Evolutionary conservation across 352 stramenopile species (phyloP).

Genomic region (Phytopythium chamaehyphon): DNA sequence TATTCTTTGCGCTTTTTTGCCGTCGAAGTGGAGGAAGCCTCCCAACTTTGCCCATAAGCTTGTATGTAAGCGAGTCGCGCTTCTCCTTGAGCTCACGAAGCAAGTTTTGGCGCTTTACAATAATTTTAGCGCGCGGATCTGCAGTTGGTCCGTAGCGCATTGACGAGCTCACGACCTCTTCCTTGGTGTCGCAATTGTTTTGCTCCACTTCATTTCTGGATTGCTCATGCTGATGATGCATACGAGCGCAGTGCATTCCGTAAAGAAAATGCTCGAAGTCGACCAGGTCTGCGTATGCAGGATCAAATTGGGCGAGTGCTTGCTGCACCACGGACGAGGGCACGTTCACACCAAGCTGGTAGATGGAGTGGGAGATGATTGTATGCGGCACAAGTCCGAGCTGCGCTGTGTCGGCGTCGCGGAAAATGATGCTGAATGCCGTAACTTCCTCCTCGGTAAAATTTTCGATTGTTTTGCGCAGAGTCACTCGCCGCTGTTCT

Average conservation of each 20-base stretch:
- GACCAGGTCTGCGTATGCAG: slow-evolving; percentile 69
- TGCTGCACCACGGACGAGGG: slow-evolving; percentile 35
- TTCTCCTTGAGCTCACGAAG: slow-evolving; percentile 66
- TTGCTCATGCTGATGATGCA: slow-evolving; percentile 62
- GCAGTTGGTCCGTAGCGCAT: slow-evolving; percentile 44
- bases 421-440: slow-evolving; percentile 64
- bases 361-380: slow-evolving; percentile 68
- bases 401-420: slow-evolving; percentile 50
- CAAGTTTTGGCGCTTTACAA: slow-evolving; percentile 72
- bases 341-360: slow-evolving; percentile 64
- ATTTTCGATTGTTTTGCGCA: slow-evolving; percentile 50
- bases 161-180: slow-evolving; percentile 56
- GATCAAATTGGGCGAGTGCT: slow-evolving; percentile 50
- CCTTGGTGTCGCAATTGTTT: slow-evolving; percentile 5
- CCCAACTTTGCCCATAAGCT: slow-evolving; percentile 59
- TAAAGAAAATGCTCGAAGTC: slow-evolving; percentile 83
- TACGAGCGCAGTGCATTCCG: slow-evolving; percentile 70
- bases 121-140: slow-evolving; percentile 45
- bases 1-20: slow-evolving; percentile 13
- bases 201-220: slow-evolving; percentile 8
- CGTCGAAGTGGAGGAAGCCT: slow-evolving; percentile 41
- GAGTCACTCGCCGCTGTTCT: slow-evolving; percentile 26
- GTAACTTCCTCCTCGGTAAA: slow-evolving; percentile 66
- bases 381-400: slow-evolving; percentile 62
- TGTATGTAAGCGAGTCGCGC: slow-evolving; percentile 67